These are phyloP conservation scores for Hypoxylon rickii DNA, from an alignment of 495 filamentous ascomycete genomes.

Conservation along the genomic window DNA sequence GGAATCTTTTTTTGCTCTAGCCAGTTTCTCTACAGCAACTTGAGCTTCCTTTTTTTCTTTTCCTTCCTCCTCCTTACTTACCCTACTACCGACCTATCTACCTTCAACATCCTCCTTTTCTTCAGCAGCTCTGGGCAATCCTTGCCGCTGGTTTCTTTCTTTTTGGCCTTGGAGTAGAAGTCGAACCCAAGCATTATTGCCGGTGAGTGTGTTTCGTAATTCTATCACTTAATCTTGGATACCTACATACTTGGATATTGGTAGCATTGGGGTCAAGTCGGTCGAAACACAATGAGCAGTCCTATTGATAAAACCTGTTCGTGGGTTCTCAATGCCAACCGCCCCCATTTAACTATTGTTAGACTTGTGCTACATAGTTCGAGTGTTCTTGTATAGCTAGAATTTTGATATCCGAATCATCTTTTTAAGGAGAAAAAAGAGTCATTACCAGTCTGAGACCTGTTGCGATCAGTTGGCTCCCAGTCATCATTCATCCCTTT, in stretches of 20 bases:
- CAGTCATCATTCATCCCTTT: slow-evolving; percentile 1
- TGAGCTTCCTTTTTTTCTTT: neutral
- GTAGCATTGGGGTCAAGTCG: slow-evolving; percentile 8
- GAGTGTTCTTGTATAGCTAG: neutral
- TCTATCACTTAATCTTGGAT: slow-evolving; percentile 2
- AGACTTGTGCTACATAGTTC: neutral
- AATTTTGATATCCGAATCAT: slow-evolving; percentile 2
- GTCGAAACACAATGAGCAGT: no score
- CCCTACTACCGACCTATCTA: no score
- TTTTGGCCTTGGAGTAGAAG: slow-evolving; percentile 37
- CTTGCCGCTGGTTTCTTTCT: slow-evolving; percentile 35
- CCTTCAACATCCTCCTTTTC: slow-evolving; percentile 29
- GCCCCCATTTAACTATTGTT: slow-evolving; percentile 10
- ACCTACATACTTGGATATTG: slow-evolving; percentile 5
- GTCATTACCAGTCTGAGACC: neutral
- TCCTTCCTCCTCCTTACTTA: slow-evolving; percentile 13
- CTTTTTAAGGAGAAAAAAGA: no score
- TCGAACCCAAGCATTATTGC: slow-evolving; percentile 28
- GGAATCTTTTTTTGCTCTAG: slow-evolving; percentile 21
- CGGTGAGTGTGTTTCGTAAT: slow-evolving; percentile 19
- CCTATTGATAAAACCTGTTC: neutral
- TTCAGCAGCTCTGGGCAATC: slow-evolving; percentile 30
- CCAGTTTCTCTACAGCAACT: slow-evolving; percentile 19
- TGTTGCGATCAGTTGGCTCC: neutral
- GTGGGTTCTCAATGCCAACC: slow-evolving; percentile 9